phyloP scores from a whole-genome alignment of 1,284 basidiomycete species.

The Cryptococcus floricola region DNA sequence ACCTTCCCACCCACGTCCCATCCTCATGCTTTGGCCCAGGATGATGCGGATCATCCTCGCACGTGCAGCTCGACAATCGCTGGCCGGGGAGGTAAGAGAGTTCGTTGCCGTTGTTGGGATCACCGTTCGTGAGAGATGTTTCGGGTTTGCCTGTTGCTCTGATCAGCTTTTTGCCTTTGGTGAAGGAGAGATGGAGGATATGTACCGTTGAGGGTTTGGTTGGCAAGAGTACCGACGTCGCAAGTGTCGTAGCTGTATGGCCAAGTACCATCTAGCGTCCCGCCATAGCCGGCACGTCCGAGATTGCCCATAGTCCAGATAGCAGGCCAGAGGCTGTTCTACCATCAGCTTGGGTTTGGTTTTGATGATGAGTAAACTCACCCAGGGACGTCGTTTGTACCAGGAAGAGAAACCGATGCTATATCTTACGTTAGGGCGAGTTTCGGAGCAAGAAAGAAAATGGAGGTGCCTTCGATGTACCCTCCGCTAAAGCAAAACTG shows the following conservation, averaged over 20 bases:
- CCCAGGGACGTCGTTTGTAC: conserved; percentile 63
- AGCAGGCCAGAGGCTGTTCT: conserved; percentile 55
- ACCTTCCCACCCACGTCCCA: conserved; percentile 72
- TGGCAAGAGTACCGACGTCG: conserved; percentile 56
- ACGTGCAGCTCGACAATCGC: conserved; percentile 74
- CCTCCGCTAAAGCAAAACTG: conserved; percentile 86
- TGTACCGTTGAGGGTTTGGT: conserved; percentile 51
- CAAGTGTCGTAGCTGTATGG: conserved; percentile 55
- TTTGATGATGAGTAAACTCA: background rate
- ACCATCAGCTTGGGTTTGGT: background rate
- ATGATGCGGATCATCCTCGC: conserved; percentile 64
- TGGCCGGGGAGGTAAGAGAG: conserved; percentile 72
- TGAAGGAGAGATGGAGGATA: background rate
- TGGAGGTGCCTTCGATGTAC: conserved; percentile 64
- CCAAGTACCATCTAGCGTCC: conserved; percentile 52
- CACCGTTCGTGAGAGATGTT: conserved; percentile 25
- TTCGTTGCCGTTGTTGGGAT: conserved; percentile 37
- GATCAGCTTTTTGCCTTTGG: background rate
- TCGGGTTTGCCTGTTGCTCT: conserved; percentile 23
- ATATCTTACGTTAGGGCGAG: background rate
- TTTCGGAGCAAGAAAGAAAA: background rate
- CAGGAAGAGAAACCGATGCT: conserved; percentile 69
- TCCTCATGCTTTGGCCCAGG: conserved; percentile 66
- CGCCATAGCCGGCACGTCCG: conserved; percentile 53
- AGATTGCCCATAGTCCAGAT: conserved; percentile 53